Base-by-base conservation (phyloP, 352 stramenopile genomes). In the Phytophthora cajani region DNA sequence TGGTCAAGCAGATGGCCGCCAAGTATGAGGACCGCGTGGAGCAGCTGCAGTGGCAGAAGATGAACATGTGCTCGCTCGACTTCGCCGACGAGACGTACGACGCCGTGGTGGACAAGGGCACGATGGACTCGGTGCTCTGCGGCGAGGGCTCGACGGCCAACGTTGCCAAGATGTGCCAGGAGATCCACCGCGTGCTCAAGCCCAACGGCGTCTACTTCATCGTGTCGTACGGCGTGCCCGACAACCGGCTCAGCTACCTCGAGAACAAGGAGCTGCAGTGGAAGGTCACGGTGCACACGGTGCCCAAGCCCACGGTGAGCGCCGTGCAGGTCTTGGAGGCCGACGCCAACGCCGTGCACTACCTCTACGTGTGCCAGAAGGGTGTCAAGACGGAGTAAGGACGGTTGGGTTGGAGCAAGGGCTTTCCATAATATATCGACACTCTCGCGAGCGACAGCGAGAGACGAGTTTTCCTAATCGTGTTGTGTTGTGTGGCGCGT, bases 351-450 rank as follows among this genome's bases (percentile, higher is more conserved):
- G 89, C 85, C 52, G 95, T 98, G 60, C 96, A 99, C 75, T 99
- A 99, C 90, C 89, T 99, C 53, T 99, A 98, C 73, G 90, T 98
- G 14, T 98, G 95, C 87, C 84, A 97, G 70, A 98, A 98, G 79
- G 86, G 85, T 36, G 69, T 80, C 46, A 92, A 94, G 46, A 19
- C 69, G 16, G 73, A 80, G 57, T 30, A 30, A 30, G 42, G 8
- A 21, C 42, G 16, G 3, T 36, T 36, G 30, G 30, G 30, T 36
- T 19, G 16, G 42, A 49, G 42, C 42, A 21, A 49, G 42, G 27
- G 42, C 42, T n/a, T 44, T 23, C 42, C 49, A 36, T 55, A 55
- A 55, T 55, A 55, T 55, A 55, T 55, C 21, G 23, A n/a, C 23
- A 27, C 49, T 55, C 49, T 49, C 42, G n/a, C 14, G 16, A 44